Percentiles rank a stretch among this genome's conserved stretches.
Conservation (phyloP, 768 basidiomycete genomes). For the Mycena galopus region DNA sequence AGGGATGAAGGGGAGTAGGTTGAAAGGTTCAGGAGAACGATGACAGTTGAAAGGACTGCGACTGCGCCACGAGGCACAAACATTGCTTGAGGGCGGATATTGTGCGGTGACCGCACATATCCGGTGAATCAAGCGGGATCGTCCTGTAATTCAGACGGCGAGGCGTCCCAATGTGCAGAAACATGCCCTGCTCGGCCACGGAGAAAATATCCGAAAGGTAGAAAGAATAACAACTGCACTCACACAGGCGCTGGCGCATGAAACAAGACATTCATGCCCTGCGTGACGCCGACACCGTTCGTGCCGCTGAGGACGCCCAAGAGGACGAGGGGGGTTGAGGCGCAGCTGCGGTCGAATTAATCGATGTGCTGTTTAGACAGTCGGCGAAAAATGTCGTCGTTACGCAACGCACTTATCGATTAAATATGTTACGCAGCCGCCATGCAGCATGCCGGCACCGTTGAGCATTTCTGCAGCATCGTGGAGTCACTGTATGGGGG, state of each 20-base stretch:
- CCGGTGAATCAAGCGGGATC: too few relatives aligned
- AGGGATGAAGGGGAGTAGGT: too few relatives aligned
- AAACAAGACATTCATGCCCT: constrained; percentile 77
- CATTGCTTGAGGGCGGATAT: too few relatives aligned
- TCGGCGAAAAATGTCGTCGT: too few relatives aligned
- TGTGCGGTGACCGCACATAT: too few relatives aligned
- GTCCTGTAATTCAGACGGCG: too few relatives aligned
- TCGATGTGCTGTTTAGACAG: background rate
- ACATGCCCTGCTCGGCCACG: too few relatives aligned
- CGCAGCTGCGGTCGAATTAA: constrained; percentile 58
- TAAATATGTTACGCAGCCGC: constrained; percentile 80
- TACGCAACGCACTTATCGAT: constrained; percentile 79
- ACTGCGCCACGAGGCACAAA: too few relatives aligned
- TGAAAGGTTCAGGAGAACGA: too few relatives aligned
- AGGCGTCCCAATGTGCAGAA: too few relatives aligned
- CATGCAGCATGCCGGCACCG: constrained; percentile 81
- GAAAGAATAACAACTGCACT: constrained; percentile 42
- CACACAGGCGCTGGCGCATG: constrained; percentile 77
- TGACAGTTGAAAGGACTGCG: too few relatives aligned
- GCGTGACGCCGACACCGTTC: constrained; percentile 83
- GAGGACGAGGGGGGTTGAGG: constrained; percentile 75
- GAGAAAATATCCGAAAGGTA: background rate
- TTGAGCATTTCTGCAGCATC: constrained; percentile 73
- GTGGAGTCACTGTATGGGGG: background rate
- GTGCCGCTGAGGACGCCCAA: constrained; percentile 70